Conservation (phyloP, 1,139 yeast species). For the Ogataea hybrid region DNA sequence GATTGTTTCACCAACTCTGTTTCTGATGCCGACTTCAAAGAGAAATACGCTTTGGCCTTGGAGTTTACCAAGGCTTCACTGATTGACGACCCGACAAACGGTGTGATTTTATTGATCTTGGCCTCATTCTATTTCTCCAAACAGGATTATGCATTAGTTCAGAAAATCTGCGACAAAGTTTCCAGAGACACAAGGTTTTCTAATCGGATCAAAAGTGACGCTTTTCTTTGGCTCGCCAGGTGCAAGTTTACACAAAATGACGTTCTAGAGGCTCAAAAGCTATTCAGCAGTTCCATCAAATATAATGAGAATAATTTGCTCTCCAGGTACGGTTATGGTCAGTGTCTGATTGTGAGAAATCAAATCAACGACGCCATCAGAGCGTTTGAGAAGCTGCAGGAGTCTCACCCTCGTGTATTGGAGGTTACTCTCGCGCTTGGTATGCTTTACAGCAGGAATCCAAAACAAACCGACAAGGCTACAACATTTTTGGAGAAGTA, state of each 20-base stretch:
- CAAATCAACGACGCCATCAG: constrained; percentile 81
- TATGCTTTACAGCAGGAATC: constrained; percentile 51
- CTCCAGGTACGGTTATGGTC: constrained; percentile 83
- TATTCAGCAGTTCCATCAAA: constrained; percentile 71
- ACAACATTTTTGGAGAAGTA: constrained; percentile 71
- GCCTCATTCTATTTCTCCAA: constrained; percentile 36
- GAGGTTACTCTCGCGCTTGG: constrained; percentile 82
- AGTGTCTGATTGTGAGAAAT: constrained; percentile 73
- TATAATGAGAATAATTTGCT: constrained; percentile 59
- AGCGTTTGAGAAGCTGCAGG: constrained; percentile 74
- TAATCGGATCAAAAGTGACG: constrained; percentile 60
- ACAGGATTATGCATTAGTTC: constrained; percentile 55
- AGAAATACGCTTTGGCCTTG: constrained; percentile 49
- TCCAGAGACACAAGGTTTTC: constrained; percentile 40
- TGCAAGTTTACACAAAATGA: constrained; percentile 61
- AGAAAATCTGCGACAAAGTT: constrained; percentile 54
- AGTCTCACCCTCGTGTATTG: constrained; percentile 64
- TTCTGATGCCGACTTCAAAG: constrained; percentile 57
- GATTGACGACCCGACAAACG: constrained; percentile 30
- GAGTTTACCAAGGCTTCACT: constrained; percentile 34
- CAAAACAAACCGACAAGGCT: constrained; percentile 44
- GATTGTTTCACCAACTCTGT: constrained; percentile 55
- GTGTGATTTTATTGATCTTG: constrained; percentile 31
- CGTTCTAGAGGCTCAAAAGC: constrained; percentile 64
- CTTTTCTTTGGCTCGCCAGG: constrained; percentile 85